phyloP scores from a whole-genome alignment of 1,139 yeast species.

The Candida labiduridarum region DNA sequence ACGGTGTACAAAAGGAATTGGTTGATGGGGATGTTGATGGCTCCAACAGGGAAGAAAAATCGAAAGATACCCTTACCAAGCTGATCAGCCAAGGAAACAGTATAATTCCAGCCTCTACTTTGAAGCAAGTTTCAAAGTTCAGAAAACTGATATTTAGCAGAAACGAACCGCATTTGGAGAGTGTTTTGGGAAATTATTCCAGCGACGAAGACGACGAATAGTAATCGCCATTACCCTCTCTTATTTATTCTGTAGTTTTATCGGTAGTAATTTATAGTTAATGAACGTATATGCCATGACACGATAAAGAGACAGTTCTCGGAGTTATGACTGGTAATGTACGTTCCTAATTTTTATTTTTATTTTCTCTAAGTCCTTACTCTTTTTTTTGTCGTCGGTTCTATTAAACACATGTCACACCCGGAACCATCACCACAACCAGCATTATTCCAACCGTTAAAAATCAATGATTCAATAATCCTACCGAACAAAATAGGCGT shows the following conservation, averaged over 20 bases:
- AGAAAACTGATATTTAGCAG: slow-evolving; percentile 6
- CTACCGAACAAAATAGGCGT: slow-evolving; percentile 54
- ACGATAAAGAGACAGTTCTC: no score
- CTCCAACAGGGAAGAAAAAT: no score
- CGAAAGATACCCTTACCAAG: neutral
- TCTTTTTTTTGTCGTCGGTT: no score
- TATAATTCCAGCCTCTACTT: slow-evolving; percentile 12
- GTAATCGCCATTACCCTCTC: neutral
- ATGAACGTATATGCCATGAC: neutral
- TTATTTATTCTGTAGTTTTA: neutral
- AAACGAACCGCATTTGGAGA: slow-evolving; percentile 11
- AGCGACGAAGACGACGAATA: slow-evolving; percentile 29
- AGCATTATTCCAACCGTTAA: slow-evolving; percentile 20
- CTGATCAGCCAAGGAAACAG: slow-evolving; percentile 2
- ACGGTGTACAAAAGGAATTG: no score
- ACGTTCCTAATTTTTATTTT: no score
- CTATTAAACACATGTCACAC: neutral
- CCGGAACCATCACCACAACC: slow-evolving; percentile 12
- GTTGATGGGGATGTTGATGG: no score
- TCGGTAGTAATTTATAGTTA: neutral
- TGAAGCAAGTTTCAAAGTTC: slow-evolving; percentile 14
- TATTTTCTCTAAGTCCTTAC: neutral
- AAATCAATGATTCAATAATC: slow-evolving; percentile 14
- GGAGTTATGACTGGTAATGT: no score
- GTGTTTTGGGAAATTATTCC: slow-evolving; percentile 21